Percentiles rank a stretch among this genome's conserved stretches.
phyloP scores from a whole-genome alignment of 2,329 filamentous ascomycete genomes.

The Simplicillium aogashimaense region DNA sequence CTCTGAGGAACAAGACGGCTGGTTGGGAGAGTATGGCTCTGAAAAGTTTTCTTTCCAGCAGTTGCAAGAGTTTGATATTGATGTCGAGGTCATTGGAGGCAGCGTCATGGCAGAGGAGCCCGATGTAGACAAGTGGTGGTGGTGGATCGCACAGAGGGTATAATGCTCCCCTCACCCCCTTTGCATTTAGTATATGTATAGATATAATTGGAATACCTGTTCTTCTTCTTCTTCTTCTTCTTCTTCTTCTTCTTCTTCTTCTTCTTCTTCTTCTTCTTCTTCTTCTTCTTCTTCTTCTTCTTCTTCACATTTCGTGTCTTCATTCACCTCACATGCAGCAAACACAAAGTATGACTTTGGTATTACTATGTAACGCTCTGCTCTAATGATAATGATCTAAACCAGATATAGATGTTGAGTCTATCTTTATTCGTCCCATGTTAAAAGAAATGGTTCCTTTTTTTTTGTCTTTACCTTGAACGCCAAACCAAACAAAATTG shows the following conservation, averaged over 20 bases:
- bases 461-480: slow-evolving; percentile 5
- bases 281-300: neutral
- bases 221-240: neutral
- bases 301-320: too few relatives aligned
- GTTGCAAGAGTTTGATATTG: slow-evolving; percentile 74
- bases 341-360: too few relatives aligned
- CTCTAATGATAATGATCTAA: neutral
- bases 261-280: neutral
- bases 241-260: neutral
- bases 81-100: slow-evolving; percentile 68
- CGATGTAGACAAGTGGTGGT: slow-evolving; percentile 79
- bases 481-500: slow-evolving; percentile 5
- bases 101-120: slow-evolving; percentile 56
- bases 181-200: neutral
- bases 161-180: neutral
- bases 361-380: too few relatives aligned
- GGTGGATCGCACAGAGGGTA: slow-evolving; percentile 71
- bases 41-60: slow-evolving; percentile 70
- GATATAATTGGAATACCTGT: slow-evolving; percentile 1
- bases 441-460: neutral
- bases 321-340: too few relatives aligned
- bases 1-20: slow-evolving; percentile 67
- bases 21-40: slow-evolving; percentile 73
- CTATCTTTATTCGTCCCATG: slow-evolving; percentile 16
- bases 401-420: slow-evolving; percentile 30